Base-by-base conservation (phyloP, 805 yeast genomes). In the Clavispora santaluciae region DNA sequence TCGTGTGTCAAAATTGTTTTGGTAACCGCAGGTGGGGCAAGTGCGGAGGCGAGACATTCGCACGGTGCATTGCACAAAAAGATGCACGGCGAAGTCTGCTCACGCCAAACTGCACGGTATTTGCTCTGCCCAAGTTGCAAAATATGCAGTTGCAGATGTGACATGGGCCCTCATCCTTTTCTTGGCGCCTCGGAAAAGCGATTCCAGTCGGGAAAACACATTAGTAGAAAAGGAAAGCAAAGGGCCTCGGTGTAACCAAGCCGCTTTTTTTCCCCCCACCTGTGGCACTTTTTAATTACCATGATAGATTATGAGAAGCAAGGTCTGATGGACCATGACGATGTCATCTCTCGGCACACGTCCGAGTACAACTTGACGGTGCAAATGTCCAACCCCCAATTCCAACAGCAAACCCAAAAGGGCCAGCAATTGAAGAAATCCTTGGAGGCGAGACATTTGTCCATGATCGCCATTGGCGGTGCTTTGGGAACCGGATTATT, bases 381-480 rank as follows among this genome's bases (percentile, higher is more conserved):
- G 40, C 57, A 72, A 15, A 63, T 63, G 57, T 72, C 78, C n/a
- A 63, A 60, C 42, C 77, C 78, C 2, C 53, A 53, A 22, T 46
- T 58, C 22, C 49, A 59, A 17, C 46, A 64, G 6, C 70, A 70
- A 22, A 41, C 49, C 11, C 57, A 55, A 9, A 74, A 68, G 23
- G 77, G 77, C 6, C 74, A 68, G 42, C 56, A 64, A 43, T 64
- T 74, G 49, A 71, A 69, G 43, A 68, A 67, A 22, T 38, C 45
- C 8, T 39, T 51, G 42, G 52, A 48, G 36, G 55, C 84, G 36
- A 60, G 88, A 39, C 88, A 82, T 54, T 71, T 81, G 47, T 72
- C 79, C 41, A 79, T 83, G 84, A 79, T 83, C 55, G 84, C 93
- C 48, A 78, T 86, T 49, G 95, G 93, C 50, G 91, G 93, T 50